Evolutionary conservation across 257 asterid species (phyloP).

Genomic region (Solanum sparsipilum): DNA sequence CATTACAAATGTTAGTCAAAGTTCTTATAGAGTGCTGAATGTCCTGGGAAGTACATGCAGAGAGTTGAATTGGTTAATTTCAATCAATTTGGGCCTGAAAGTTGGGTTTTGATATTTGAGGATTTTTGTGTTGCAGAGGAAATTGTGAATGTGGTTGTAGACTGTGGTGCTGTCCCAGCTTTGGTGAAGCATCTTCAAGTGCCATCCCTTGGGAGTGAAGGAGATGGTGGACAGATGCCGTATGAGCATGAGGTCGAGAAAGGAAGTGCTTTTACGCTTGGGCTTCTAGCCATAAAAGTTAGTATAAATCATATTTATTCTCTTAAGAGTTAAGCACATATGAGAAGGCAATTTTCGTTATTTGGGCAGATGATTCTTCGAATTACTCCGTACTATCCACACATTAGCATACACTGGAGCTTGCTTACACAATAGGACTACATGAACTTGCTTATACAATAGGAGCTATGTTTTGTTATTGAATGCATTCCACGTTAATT

Average conservation of each 20-base stretch:
- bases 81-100: not conserved
- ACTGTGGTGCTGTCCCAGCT: constrained; percentile 84
- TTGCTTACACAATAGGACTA: not conserved
- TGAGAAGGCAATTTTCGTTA: not conserved
- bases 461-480: not conserved
- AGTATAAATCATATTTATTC: not conserved
- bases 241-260: constrained; percentile 95
- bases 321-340: not conserved
- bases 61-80: not conserved
- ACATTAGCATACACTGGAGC: not conserved
- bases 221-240: constrained; percentile 32
- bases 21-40: not conserved
- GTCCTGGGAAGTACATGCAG: not conserved
- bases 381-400: not conserved
- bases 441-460: not conserved
- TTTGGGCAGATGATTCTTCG: not conserved
- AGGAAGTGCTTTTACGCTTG: constrained; percentile 96
- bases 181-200: constrained; percentile 76
- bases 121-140: constrained; percentile 61
- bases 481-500: not conserved
- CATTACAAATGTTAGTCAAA: not conserved
- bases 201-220: constrained; percentile 38
- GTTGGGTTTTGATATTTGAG: constrained; percentile 13
- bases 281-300: constrained; percentile 95
- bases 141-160: constrained; percentile 72